Percentiles rank a stretch among this genome's conserved stretches.
Evolutionary conservation across 768 basidiomycete genomes (phyloP).

Genomic region (Suillus subalutaceus): DNA sequence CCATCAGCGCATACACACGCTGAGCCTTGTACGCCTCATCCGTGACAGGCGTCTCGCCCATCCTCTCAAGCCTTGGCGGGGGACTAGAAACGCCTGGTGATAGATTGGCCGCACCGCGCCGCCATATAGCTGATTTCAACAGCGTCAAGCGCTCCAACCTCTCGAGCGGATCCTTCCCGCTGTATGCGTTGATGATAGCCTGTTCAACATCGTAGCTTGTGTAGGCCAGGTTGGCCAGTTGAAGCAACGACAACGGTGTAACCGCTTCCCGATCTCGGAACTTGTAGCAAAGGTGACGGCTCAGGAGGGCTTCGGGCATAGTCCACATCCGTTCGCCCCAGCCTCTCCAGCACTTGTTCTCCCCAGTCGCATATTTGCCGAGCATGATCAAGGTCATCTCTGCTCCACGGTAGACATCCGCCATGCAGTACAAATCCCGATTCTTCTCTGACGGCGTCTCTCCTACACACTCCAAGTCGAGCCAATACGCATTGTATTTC

Average conservation of each 20-base stretch:
- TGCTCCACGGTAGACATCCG: conserved; percentile 20
- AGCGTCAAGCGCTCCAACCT: conserved; percentile 20
- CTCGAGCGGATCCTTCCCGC: conserved; percentile 14
- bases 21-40: conserved; percentile 18
- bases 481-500: neutral
- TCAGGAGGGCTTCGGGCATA: conserved; percentile 12
- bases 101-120: conserved; percentile 15
- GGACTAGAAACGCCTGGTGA: neutral
- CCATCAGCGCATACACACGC: conserved; percentile 24
- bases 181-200: conserved; percentile 17
- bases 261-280: conserved; percentile 9
- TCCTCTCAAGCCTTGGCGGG: neutral
- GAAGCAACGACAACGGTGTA: neutral
- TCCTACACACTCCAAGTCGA: conserved; percentile 16
- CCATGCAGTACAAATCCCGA: conserved; percentile 22
- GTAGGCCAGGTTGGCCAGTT: conserved; percentile 22
- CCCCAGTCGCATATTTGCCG: conserved; percentile 4
- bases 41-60: neutral
- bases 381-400: conserved; percentile 18
- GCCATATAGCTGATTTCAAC: conserved; percentile 23
- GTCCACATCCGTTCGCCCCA: conserved; percentile 22
- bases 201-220: conserved; percentile 12
- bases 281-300: conserved; percentile 8
- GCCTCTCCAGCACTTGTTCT: conserved; percentile 16
- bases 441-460: conserved; percentile 17